These are phyloP conservation scores for Ottelia alismoides DNA, from an alignment of 106 monocot species.

Conservation along the genomic window DNA sequence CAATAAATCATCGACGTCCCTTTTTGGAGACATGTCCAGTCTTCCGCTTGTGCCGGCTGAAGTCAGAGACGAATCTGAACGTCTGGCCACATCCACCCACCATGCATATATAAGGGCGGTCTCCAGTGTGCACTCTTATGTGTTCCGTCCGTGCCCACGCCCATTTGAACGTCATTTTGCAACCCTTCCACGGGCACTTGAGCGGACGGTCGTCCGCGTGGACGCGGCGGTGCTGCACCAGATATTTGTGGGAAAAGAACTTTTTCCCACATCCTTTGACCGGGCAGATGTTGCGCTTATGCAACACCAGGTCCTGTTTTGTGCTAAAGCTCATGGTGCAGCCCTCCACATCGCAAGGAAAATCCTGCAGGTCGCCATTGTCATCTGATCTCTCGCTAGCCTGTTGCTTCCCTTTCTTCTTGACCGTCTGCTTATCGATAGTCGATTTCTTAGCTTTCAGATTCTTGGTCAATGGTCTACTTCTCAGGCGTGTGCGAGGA, in stretches of 20 bases:
- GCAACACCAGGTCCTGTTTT: constrained; percentile 47
- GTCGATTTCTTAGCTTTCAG: constrained; percentile 20
- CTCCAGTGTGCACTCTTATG: constrained; percentile 79
- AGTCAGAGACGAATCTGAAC: constrained; percentile 83
- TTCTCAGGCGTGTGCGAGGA: constrained; percentile 14
- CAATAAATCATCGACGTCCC: too few species aligned
- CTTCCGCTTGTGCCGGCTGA: constrained; percentile 89
- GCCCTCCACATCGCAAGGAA: constrained; percentile 52
- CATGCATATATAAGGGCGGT: constrained; percentile 67
- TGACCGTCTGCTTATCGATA: constrained; percentile 14
- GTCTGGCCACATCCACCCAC: constrained; percentile 69
- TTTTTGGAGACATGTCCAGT: too few species aligned
- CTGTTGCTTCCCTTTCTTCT: constrained; percentile 25
- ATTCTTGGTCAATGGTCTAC: constrained; percentile 11
- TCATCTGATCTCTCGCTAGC: not conserved
- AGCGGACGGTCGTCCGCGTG: constrained; percentile 80
- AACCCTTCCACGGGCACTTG: constrained; percentile 83
- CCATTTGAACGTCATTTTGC: constrained; percentile 89
- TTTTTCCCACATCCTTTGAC: constrained; percentile 45
- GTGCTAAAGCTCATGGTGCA: constrained; percentile 64
- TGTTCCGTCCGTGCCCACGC: constrained; percentile 92
- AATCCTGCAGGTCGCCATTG: constrained; percentile 19
- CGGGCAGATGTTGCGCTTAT: constrained; percentile 79
- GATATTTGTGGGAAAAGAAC: constrained; percentile 83
- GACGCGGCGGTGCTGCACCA: constrained; percentile 70